Evolutionary conservation across 176 grass and related monocot species (phyloP).

Genomic region (Paspalum notatum): DNA sequence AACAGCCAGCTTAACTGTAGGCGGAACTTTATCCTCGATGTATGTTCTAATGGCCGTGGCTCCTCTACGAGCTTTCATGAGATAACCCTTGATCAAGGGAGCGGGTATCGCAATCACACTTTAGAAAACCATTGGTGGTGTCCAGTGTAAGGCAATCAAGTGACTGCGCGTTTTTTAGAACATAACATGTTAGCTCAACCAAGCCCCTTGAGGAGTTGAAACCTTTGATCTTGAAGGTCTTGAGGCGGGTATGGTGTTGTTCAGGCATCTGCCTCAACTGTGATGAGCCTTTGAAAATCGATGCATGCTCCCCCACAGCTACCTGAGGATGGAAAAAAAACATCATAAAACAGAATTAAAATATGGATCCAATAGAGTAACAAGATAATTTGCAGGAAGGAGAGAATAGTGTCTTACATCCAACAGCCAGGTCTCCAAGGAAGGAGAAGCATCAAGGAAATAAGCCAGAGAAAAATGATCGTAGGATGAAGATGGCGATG

Average conservation of each 20-base stretch:
- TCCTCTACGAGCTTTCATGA: background rate
- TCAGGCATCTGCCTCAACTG: slow-evolving; percentile 1
- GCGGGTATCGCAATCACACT: background rate
- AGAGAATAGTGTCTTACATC: slow-evolving; percentile 12
- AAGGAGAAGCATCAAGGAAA: slow-evolving; percentile 34
- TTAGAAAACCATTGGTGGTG: background rate
- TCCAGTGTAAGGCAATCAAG: background rate
- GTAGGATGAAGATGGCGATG: background rate
- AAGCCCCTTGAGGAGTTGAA: slow-evolving; percentile 3
- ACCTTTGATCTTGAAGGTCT: slow-evolving; percentile 21
- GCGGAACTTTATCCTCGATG: background rate
- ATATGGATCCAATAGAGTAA: background rate
- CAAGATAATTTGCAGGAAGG: background rate
- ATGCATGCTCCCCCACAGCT: background rate
- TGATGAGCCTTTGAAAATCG: background rate
- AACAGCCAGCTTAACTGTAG: background rate
- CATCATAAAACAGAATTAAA: background rate
- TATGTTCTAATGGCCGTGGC: background rate
- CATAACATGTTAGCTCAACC: slow-evolving; percentile 24
- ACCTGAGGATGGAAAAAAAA: slow-evolving; percentile 14
- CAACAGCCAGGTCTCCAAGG: slow-evolving; percentile 3
- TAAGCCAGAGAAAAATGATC: slow-evolving; percentile 25
- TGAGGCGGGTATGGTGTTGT: slow-evolving; percentile 16
- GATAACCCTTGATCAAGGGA: background rate
- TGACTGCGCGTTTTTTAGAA: background rate